Percentiles rank a stretch among this genome's conserved stretches.
Evolutionary conservation across 495 filamentous ascomycete species (phyloP).

Genomic region (Chaetomium fimeti): DNA sequence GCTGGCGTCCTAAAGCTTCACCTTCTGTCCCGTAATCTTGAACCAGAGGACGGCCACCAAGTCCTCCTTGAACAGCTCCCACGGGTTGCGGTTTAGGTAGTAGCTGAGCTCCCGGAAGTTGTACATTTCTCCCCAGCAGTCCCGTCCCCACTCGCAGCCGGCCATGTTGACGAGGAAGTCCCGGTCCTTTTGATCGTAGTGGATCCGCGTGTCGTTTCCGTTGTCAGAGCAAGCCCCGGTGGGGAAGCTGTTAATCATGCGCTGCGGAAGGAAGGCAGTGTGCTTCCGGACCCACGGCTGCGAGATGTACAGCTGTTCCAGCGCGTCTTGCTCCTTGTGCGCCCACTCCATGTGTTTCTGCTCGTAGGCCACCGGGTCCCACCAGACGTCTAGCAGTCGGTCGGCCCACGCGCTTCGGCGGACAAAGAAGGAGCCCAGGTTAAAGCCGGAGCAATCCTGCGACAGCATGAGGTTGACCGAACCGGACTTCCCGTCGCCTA

Average conservation of each 20-base stretch:
- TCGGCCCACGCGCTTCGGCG: slow-evolving; percentile 84
- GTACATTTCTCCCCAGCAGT: slow-evolving; percentile 98
- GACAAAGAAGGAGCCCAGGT: slow-evolving; percentile 93
- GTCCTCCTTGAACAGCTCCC: slow-evolving; percentile 69
- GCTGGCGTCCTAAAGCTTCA: slow-evolving; percentile 42
- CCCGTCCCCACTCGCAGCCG: slow-evolving; percentile 91
- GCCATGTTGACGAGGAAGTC: slow-evolving; percentile 99
- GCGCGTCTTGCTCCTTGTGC: slow-evolving; percentile 94
- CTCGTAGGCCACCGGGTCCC: slow-evolving; percentile 97
- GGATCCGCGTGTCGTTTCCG: slow-evolving; percentile 67
- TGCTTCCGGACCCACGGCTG: slow-evolving; percentile 92
- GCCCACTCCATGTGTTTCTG: slow-evolving; percentile 99
- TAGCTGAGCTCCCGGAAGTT: slow-evolving; percentile 87
- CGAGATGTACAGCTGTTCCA: slow-evolving; percentile 86
- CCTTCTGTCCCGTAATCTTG: slow-evolving; percentile 56
- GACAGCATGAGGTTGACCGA: slow-evolving; percentile 87
- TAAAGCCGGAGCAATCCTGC: slow-evolving; percentile 96
- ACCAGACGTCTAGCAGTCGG: slow-evolving; percentile 92
- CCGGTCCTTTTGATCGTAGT: slow-evolving; percentile 79
- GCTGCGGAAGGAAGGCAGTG: slow-evolving; percentile 86
- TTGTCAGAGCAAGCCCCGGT: slow-evolving; percentile 79
- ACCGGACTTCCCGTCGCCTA: slow-evolving; percentile 67
- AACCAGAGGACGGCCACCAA: slow-evolving; percentile 52
- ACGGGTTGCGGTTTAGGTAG: slow-evolving; percentile 73
- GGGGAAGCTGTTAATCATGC: slow-evolving; percentile 92